Base-by-base conservation (phyloP, 257 asterid species). In the Coffea eugenioides region DNA sequence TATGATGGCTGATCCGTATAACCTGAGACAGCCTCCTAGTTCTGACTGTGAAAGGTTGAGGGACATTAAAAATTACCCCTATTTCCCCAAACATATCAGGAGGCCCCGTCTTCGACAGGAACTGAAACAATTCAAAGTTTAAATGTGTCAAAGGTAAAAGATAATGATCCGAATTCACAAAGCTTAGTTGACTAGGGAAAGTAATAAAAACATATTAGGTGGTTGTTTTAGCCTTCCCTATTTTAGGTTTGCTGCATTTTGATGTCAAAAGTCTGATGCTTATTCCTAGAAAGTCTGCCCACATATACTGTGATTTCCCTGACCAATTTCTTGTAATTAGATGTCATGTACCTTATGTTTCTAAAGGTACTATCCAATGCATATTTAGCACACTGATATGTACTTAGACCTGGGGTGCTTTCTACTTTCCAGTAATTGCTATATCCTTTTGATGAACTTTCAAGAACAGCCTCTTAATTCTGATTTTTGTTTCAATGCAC, bases 1-100 rank as follows among this genome's bases (percentile, higher is more conserved):
- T 93, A 73, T 92, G 91, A 90, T 95, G 97, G 79, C 98, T 90
- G 82, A 93, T 89, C 80, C 95, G 88, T 80, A 95, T 89, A 76
- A 92, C 96, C 94, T 95, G 99, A 79, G 97, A 92, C 73, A 95
- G 92, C 86, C 96, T 90, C 93, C 76, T 91, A 82, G 94, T 92
- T 88, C 98, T 90, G 82, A 95, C 97, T 10, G 96, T 93, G 86
- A 92, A 91, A 66, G 97, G 99, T 89, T 95, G 99, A 69, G 98
- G 98, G 71, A 76, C 78, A 81, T 92, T 92, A 77, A 92, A 88
- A 57, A 95, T 88, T 82, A 95, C 98, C 79, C 97, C 98, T 68
- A 92, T 78, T 92, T 93, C 99, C 25, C 99, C 99, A 66, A 93
- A 89, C 89, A 92, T 86, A 15, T 83, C 89, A 7, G 95, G 91